These are phyloP conservation scores for Agarophyton chilense DNA, from an alignment of 23 red algal genomes.

Conservation along the genomic window DNA sequence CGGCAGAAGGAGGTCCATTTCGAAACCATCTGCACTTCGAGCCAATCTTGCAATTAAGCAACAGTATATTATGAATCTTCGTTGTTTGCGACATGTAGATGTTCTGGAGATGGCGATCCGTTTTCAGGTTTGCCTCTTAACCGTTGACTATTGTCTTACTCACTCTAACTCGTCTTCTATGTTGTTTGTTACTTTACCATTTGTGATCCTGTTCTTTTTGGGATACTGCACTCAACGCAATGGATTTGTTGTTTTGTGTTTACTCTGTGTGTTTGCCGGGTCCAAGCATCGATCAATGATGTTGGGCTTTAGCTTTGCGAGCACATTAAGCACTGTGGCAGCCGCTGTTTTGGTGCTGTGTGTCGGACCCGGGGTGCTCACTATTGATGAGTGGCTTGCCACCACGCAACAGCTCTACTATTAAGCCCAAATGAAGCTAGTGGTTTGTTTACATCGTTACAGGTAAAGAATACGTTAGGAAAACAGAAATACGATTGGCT, in stretches of 20 bases:
- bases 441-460: not conserved
- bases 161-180: not conserved
- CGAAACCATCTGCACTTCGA: constrained; percentile 32
- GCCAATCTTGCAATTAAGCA: constrained; percentile 9
- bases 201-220: constrained; percentile 28
- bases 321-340: constrained; percentile 23
- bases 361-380: constrained; percentile 55
- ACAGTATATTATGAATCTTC: constrained; percentile 11
- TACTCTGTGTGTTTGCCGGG: constrained; percentile 18
- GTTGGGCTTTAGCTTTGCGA: constrained; percentile 44
- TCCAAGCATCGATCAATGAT: constrained; percentile 12
- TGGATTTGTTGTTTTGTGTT: constrained; percentile 25
- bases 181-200: constrained; percentile 48
- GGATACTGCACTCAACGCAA: constrained; percentile 48
- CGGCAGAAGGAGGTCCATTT: constrained; percentile 58
- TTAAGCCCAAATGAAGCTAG: not conserved
- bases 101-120: constrained; percentile 32
- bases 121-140: constrained; percentile 24
- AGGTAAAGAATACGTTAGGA: not conserved
- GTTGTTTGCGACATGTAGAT: constrained; percentile 26
- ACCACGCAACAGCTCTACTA: constrained; percentile 55
- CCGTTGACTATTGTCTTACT: constrained; percentile 36
- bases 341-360: constrained; percentile 18
- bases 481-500: not conserved
- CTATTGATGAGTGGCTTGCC: constrained; percentile 62